Conservation (phyloP, 805 yeast species). For the Metschnikowia drakensbergensis region DNA sequence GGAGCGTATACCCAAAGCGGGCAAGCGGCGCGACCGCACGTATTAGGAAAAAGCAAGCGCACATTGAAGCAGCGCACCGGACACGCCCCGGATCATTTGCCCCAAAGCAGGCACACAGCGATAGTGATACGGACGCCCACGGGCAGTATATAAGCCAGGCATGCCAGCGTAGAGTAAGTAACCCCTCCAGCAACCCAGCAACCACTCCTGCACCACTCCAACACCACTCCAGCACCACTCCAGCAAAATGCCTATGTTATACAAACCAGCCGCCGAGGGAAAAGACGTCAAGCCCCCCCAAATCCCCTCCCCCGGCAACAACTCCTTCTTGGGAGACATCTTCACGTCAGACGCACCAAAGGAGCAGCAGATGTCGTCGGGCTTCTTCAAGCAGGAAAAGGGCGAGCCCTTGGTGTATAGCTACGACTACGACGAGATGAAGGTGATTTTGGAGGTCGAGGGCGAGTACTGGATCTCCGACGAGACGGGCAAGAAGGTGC, state of each 20-base stretch:
- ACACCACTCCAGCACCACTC: not conserved
- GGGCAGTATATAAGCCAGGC: not conserved
- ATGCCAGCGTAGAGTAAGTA: no score
- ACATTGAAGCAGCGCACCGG: no score
- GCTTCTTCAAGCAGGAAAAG: conserved; percentile 65
- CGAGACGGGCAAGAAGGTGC: conserved; percentile 57
- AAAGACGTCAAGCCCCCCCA: conserved; percentile 52
- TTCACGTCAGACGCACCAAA: conserved; percentile 58
- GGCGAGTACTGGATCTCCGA: conserved; percentile 62
- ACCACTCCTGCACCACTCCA: not conserved
- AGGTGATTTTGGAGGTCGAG: conserved; percentile 62
- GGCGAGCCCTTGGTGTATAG: conserved; percentile 68
- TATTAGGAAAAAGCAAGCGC: not conserved
- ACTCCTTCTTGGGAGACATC: conserved; percentile 65
- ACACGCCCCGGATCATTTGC: not conserved
- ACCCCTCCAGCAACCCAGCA: not conserved
- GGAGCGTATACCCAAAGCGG: not conserved
- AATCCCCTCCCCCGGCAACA: conserved; percentile 62
- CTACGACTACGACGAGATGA: conserved; percentile 65
- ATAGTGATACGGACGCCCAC: not conserved
- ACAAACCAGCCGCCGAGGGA: conserved; percentile 52
- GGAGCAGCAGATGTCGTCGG: conserved; percentile 59
- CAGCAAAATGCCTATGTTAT: conserved; percentile 51
- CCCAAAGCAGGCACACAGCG: conserved; percentile 2
- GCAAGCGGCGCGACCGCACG: not conserved